A percentile compares a stretch with the other conserved stretches of the same genome.
These are phyloP conservation scores for Epithele typhae DNA, from an alignment of 768 basidiomycete species.

Conservation along the genomic window DNA sequence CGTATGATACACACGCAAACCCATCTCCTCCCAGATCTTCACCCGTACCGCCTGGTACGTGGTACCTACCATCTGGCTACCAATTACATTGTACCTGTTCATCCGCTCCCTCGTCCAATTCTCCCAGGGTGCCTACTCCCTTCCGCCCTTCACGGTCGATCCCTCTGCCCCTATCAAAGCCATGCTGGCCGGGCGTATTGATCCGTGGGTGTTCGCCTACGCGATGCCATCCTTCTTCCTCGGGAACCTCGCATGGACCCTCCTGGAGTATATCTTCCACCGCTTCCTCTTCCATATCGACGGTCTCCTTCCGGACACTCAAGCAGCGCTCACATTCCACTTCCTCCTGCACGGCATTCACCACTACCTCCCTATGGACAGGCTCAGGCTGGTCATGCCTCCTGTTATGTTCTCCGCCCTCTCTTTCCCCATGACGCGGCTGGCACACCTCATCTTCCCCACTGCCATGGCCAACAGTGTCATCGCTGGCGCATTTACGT, in stretches of 20 bases:
- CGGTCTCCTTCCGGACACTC: conserved; percentile 76
- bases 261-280: conserved; percentile 90
- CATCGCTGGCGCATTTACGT: conserved; percentile 73
- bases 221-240: conserved; percentile 66
- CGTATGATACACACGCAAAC: background rate
- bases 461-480: conserved; percentile 84
- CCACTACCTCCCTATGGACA: conserved; percentile 96
- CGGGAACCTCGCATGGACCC: conserved; percentile 91
- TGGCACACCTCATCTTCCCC: conserved; percentile 83
- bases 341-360: conserved; percentile 95
- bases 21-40: conserved; percentile 46
- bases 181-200: conserved; percentile 31
- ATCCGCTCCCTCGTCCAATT: conserved; percentile 82
- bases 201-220: conserved; percentile 53
- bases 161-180: conserved; percentile 49
- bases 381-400: conserved; percentile 98
- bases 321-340: conserved; percentile 77
- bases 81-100: conserved; percentile 78
- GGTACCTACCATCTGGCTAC: conserved; percentile 88
- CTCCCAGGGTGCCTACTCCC: conserved; percentile 44
- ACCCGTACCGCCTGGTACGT: conserved; percentile 93
- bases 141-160: conserved; percentile 57
- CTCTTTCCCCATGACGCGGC: conserved; percentile 80
- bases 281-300: conserved; percentile 98
- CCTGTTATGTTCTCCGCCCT: conserved; percentile 75